These are phyloP conservation scores for Noccaea caerulescens DNA, from an alignment of 345 rosid species.

Conservation along the genomic window DNA sequence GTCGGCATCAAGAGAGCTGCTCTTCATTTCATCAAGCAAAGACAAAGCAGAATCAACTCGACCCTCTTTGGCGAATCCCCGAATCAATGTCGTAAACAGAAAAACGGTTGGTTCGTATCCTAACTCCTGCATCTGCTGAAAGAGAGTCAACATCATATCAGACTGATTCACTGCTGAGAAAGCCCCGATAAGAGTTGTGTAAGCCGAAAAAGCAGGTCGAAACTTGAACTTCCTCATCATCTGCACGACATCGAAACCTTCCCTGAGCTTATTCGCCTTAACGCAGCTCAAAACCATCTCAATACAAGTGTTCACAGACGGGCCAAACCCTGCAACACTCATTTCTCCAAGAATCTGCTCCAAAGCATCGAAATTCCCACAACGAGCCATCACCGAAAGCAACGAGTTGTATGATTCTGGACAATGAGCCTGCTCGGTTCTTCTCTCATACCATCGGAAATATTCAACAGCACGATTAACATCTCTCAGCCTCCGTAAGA, in stretches of 20 bases:
- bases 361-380: slow-evolving; percentile 55
- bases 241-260: slow-evolving; percentile 76
- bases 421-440: slow-evolving; percentile 58
- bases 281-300: slow-evolving; percentile 71
- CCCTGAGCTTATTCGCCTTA: slow-evolving; percentile 62
- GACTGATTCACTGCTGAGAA: slow-evolving; percentile 61
- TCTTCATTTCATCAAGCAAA: slow-evolving; percentile 91
- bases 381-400: slow-evolving; percentile 70
- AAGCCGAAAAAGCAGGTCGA: slow-evolving; percentile 92
- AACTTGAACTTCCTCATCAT: slow-evolving; percentile 89
- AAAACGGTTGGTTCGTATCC: slow-evolving; percentile 88
- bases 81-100: slow-evolving; percentile 85
- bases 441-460: slow-evolving; percentile 81
- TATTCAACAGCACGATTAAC: slow-evolving; percentile 59
- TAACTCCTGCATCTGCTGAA: slow-evolving; percentile 91
- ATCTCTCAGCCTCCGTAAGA: slow-evolving; percentile 68
- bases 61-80: slow-evolving; percentile 81
- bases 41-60: slow-evolving; percentile 82
- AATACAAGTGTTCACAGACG: slow-evolving; percentile 53
- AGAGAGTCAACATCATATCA: slow-evolving; percentile 75
- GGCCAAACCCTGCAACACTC: slow-evolving; percentile 87
- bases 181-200: slow-evolving; percentile 88
- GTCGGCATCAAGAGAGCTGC: slow-evolving; percentile 73
- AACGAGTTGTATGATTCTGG: slow-evolving; percentile 84
- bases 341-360: slow-evolving; percentile 85